A percentile compares a stretch with the other conserved stretches of the same genome.
Conservation (phyloP, 2,329 filamentous ascomycete genomes). For the Colletotrichum cordylinicola region DNA sequence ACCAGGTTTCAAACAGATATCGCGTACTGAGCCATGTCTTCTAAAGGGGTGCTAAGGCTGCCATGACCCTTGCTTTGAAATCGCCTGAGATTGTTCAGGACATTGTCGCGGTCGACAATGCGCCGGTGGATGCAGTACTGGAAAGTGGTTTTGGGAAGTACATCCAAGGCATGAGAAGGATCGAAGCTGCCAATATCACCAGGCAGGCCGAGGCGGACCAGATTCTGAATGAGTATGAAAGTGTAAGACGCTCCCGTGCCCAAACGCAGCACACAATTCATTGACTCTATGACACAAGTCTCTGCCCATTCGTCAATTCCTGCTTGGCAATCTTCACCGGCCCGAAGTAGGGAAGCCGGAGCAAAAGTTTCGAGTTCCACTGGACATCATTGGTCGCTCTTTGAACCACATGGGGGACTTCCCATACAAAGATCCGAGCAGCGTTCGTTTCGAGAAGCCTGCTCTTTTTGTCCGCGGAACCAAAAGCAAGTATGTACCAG, state of each 20-base stretch:
- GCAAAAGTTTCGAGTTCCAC: conserved; percentile 80
- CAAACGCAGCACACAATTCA: not conserved
- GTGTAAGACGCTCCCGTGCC: conserved; percentile 46
- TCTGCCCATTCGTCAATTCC: conserved; percentile 84
- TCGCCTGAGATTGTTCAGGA: conserved; percentile 71
- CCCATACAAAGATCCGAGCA: conserved; percentile 78
- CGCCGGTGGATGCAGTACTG: conserved; percentile 81
- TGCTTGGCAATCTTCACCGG: conserved; percentile 83
- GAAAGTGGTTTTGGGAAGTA: conserved; percentile 80
- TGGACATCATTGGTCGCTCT: conserved; percentile 70
- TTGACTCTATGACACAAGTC: conserved; percentile 46
- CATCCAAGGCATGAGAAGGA: conserved; percentile 81
- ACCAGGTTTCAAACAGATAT: not conserved
- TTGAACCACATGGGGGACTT: conserved; percentile 86
- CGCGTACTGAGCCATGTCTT: not conserved
- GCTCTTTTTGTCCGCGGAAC: conserved; percentile 84
- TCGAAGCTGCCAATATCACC: conserved; percentile 72
- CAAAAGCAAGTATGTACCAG: conserved; percentile 78
- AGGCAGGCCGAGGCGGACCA: conserved; percentile 80
- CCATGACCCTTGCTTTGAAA: conserved; percentile 83
- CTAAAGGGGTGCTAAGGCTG: conserved; percentile 83
- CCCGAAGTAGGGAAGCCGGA: conserved; percentile 49
- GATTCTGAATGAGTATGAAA: conserved; percentile 78
- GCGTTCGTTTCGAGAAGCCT: conserved; percentile 73
- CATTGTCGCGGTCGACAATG: conserved; percentile 89